Evolutionary conservation across 768 basidiomycete species (phyloP), one percentile per base, ranked within the genome.

Genomic region (Agaricus blazei): DNA sequence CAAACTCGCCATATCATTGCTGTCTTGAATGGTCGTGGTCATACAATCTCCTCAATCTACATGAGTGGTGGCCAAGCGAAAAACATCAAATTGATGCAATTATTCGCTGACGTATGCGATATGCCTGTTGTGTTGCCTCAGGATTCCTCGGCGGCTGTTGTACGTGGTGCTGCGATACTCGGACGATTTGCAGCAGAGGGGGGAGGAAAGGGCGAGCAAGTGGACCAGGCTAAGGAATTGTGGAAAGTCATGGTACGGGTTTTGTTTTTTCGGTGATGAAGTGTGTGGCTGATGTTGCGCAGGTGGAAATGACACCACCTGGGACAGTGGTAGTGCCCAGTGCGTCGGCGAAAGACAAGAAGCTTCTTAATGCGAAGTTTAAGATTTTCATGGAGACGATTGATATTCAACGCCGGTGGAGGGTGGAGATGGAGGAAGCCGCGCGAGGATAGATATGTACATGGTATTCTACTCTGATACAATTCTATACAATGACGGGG

Each of bases 1-100:
- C 95, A 98, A 69, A 97, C 93, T 29, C 80, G 90, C 9, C 94
- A 97, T 69, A 98, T 99, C 68, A 75, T 98, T 57, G 90, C 94
- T 63, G 81, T 83, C 58, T 87, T 98, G 78, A 96, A 98, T 71
- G 67, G 66, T 28, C 80, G 84, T 26, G 96, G 95, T 0, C 96
- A 98, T 70, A 65, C 75, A 19, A 85, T 99, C 63, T 78, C 79
- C 48, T 81, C 84, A 29, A 86, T 99, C 64, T 97, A 92, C 75
- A 88, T 98, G 82, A 89, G 85, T 50, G 94, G 95, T 36, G 89
- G 92, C 4, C 93, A 98, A 74, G 93, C 91, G 37, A 91, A 88
- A 74, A 99, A 98, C 71, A 65, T 65, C n/a, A 73, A 80, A 26
- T 78, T 98, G 58, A 95, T 98, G 93, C 81, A 85, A 63, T 83